phyloP scores from a whole-genome alignment of 371 early-diverging fungal genomes.

The Gilbertella persicaria region DNA sequence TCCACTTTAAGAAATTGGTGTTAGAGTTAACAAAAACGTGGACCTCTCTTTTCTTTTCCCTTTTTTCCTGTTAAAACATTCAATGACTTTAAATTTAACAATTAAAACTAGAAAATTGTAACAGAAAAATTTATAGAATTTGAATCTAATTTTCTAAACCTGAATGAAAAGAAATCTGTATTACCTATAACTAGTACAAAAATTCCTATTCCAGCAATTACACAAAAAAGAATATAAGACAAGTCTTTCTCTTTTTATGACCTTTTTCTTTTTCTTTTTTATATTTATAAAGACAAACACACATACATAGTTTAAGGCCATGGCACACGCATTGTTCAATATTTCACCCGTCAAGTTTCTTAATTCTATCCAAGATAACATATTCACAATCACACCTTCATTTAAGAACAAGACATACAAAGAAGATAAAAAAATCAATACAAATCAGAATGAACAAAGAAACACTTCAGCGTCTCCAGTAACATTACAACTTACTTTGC shows the following conservation, averaged over 20 bases:
- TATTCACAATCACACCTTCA: conserved; percentile 11
- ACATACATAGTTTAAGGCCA: conserved; percentile 1
- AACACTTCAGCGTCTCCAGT: not conserved
- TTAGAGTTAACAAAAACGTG: not conserved
- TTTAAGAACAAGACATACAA: not conserved
- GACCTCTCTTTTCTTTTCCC: not conserved
- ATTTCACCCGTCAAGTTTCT: conserved; percentile 21
- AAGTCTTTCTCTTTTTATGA: not conserved
- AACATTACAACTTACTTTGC: not conserved
- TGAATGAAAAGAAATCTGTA: too few relatives aligned
- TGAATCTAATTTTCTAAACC: too few relatives aligned
- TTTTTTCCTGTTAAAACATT: too few relatives aligned
- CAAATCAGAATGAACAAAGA: not conserved
- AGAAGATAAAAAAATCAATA: not conserved
- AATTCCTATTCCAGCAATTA: not conserved
- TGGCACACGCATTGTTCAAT: conserved; percentile 22
- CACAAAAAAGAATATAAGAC: conserved; percentile 4
- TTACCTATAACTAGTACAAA: too few relatives aligned
- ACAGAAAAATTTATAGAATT: too few relatives aligned
- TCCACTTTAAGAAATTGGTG: conserved; percentile 1
- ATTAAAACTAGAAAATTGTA: too few relatives aligned
- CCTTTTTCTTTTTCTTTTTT: conserved; percentile 6
- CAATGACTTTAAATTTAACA: too few relatives aligned
- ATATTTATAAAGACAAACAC: not conserved
- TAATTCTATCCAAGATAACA: conserved; percentile 20